These are phyloP conservation scores for Ceratocystis harringtonii DNA, from an alignment of 2,329 filamentous ascomycete species.

Conservation along the genomic window DNA sequence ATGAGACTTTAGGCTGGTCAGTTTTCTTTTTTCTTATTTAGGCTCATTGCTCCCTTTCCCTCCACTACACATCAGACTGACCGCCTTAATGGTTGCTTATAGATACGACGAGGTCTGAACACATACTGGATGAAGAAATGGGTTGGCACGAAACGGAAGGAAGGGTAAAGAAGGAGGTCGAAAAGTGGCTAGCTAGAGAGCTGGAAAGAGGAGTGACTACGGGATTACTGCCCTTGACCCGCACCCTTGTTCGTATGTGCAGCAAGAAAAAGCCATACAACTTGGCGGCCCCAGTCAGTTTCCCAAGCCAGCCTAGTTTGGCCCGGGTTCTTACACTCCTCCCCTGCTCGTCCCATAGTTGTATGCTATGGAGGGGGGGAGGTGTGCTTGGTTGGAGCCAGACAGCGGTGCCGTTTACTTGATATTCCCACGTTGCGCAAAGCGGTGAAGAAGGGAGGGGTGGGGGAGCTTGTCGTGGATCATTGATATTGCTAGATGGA, in stretches of 20 bases:
- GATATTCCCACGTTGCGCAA: constrained; percentile 1
- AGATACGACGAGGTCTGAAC: constrained; percentile 2
- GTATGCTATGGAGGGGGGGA: background rate
- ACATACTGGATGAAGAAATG: background rate
- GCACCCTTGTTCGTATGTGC: background rate
- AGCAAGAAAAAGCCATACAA: background rate
- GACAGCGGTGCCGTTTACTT: background rate
- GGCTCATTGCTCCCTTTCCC: no score
- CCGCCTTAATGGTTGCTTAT: background rate
- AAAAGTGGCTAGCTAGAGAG: background rate
- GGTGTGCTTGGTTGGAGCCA: background rate
- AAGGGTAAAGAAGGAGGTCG: background rate
- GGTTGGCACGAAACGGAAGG: background rate
- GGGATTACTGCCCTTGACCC: background rate
- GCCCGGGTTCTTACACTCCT: no score
- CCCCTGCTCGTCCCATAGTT: background rate
- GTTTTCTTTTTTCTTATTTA: no score
- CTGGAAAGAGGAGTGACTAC: background rate
- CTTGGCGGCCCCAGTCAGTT: background rate
- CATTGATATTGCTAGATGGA: background rate
- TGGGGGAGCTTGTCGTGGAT: background rate
- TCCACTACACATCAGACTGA: background rate
- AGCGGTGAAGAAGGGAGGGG: background rate
- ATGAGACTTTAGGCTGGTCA: no score
- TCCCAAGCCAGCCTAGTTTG: no score